Evolutionary conservation across 148 eudicot genomes (phyloP), one percentile per base, ranked within the genome.

Genomic region (Agrostemma githago): DNA sequence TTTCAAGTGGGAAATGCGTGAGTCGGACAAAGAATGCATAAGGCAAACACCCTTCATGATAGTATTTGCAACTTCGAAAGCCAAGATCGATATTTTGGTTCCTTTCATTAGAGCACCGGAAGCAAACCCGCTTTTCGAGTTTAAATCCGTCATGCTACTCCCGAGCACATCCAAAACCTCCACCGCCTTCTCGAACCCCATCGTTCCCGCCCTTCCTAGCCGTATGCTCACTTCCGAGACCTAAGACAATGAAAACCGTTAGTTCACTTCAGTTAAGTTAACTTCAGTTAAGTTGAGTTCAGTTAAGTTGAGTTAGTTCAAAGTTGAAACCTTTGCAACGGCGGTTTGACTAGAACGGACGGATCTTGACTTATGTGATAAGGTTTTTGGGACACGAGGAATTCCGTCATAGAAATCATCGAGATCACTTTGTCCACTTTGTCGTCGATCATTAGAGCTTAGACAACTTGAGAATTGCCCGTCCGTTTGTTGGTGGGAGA

Each of bases 1-100:
- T 77, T 86, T 88, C 73, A 94, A 77, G 62, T 81, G 83, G 73
- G 81, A 72, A 43, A 94, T 48, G 72, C 82, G 86, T 80, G 91
- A 87, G 79, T 89, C 86, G 14, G 98, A 89, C 74, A 94, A 80
- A 60, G 97, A 91, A 68, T 87, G 88, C 88, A 94, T 76, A 78
- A 91, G 85, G 80, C 79, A 88, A 70, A 87, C 85, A 48, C 96
- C 97, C 84, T 94, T 94, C 79, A 85, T 88, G 43, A 94, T 84
- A 56, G 98, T 94, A 82, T 94, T 94, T 43, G 98, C 98, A 77
- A 94, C 92, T 78, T 94, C 98, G 83, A 94, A 94, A 51, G 97
- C 93, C 81, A 94, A 79, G 43, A 94, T 89, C 51, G 84, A 77
- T 61, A 94, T 81, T 86, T 82, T 91, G 68, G 82, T 88, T 75